These are phyloP conservation scores for Hyparrhenia diplandra DNA, from an alignment of 176 grass and related monocot genomes.

Conservation along the genomic window DNA sequence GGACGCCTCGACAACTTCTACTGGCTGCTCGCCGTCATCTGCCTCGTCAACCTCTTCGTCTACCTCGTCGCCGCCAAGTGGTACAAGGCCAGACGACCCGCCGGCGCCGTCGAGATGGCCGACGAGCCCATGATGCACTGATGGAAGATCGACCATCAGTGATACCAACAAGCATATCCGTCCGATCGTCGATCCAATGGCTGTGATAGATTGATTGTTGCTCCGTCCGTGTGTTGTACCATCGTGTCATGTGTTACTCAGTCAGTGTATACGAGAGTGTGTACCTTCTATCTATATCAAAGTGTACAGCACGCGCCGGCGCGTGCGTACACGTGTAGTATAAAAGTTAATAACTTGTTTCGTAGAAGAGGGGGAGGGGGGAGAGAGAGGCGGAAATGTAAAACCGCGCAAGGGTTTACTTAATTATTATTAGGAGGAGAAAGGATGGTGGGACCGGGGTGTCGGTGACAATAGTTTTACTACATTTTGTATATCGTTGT, in stretches of 20 bases:
- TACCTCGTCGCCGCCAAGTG: conserved; percentile 67
- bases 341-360: conserved; percentile 50
- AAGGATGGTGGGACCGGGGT: not conserved
- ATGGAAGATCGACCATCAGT: not conserved
- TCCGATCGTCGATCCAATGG: conserved; percentile 6
- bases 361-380: not conserved
- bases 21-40: conserved; percentile 71
- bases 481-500: conserved; percentile 4
- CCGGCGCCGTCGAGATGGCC: conserved; percentile 34
- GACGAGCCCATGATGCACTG: conserved; percentile 54
- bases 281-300: not conserved
- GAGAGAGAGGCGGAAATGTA: not conserved
- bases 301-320: too few species aligned
- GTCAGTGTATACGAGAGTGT: not conserved
- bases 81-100: conserved; percentile 64
- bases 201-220: not conserved
- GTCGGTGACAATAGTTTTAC: conserved; percentile 16
- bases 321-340: conserved; percentile 11
- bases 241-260: not conserved
- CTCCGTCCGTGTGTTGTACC: not conserved
- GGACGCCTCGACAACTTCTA: conserved; percentile 88
- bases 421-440: too few species aligned
- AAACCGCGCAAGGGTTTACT: not conserved
- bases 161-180: too few species aligned
- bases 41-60: conserved; percentile 47